phyloP scores from a whole-genome alignment of 148 eudicot species.

The Mesembryanthemum crystallinum region DNA sequence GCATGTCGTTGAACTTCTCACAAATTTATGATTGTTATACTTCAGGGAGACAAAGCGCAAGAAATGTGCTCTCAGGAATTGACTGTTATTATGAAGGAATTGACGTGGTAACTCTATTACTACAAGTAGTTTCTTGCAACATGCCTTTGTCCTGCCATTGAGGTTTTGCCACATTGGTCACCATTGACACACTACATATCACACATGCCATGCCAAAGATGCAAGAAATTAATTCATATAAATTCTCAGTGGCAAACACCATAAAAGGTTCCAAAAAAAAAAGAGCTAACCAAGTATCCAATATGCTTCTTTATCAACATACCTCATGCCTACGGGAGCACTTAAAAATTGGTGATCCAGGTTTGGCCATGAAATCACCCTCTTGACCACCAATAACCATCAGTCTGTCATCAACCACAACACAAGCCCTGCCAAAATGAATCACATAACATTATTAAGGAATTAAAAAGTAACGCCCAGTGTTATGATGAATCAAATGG shows the following conservation, averaged over 20 bases:
- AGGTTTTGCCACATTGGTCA: background rate
- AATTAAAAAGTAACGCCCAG: background rate
- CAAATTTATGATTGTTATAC: background rate
- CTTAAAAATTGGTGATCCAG: conserved; percentile 96
- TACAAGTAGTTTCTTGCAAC: background rate
- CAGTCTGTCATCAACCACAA: conserved; percentile 68
- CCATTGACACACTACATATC: background rate
- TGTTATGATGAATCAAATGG: background rate
- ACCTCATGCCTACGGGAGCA: conserved; percentile 98
- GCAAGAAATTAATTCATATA: background rate
- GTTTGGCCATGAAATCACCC: conserved; percentile 99
- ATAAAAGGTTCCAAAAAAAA: background rate
- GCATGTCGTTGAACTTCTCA: background rate
- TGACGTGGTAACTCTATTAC: too few relatives aligned
- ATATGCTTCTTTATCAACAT: background rate
- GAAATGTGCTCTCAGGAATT: background rate
- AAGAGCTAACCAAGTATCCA: background rate
- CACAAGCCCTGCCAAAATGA: conserved; percentile 65
- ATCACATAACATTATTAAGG: background rate
- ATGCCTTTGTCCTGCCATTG: background rate
- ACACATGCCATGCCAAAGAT: background rate
- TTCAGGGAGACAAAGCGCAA: background rate
- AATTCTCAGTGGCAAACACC: background rate
- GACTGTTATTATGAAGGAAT: background rate
- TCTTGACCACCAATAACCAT: conserved; percentile 97